Evolutionary conservation across 108 stramenopile species (phyloP).

Genomic region (Nitzschia palea): DNA sequence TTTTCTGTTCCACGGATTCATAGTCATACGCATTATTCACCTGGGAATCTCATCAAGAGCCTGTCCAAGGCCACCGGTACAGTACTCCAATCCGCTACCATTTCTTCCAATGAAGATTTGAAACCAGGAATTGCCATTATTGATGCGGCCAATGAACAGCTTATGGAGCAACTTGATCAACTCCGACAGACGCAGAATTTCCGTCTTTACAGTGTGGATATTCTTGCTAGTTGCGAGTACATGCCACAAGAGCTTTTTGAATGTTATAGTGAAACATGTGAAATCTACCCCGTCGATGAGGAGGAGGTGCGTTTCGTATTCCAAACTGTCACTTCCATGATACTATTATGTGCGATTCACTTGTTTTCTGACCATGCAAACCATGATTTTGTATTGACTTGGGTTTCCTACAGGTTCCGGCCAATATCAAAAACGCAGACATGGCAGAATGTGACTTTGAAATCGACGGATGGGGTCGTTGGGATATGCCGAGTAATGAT

Average conservation of each 20-base stretch:
- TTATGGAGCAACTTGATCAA: conserved; percentile 43
- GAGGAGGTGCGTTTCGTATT: conserved; percentile 52
- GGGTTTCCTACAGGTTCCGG: conserved; percentile 49
- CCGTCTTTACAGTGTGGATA: conserved; percentile 79
- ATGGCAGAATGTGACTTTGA: conserved; percentile 67
- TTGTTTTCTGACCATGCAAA: no score
- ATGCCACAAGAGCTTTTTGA: conserved; percentile 87
- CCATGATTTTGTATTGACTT: not conserved
- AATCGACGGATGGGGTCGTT: conserved; percentile 86
- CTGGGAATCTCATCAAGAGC: no score
- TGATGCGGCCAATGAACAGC: conserved; percentile 49
- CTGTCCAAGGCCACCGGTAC: no score
- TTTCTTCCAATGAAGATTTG: conserved; percentile 30
- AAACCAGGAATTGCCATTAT: conserved; percentile 40
- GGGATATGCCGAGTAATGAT: conserved; percentile 91
- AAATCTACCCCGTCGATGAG: conserved; percentile 89
- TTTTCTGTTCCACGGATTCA: no score
- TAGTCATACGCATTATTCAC: no score
- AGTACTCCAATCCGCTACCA: not conserved
- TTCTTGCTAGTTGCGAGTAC: conserved; percentile 90
- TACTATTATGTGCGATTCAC: not conserved
- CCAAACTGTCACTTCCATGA: not conserved
- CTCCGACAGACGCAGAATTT: conserved; percentile 68
- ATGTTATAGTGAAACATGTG: conserved; percentile 87
- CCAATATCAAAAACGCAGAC: conserved; percentile 45